phyloP scores from a whole-genome alignment of 73 alveolate genomes.

The Uronychia binucleata region DNA sequence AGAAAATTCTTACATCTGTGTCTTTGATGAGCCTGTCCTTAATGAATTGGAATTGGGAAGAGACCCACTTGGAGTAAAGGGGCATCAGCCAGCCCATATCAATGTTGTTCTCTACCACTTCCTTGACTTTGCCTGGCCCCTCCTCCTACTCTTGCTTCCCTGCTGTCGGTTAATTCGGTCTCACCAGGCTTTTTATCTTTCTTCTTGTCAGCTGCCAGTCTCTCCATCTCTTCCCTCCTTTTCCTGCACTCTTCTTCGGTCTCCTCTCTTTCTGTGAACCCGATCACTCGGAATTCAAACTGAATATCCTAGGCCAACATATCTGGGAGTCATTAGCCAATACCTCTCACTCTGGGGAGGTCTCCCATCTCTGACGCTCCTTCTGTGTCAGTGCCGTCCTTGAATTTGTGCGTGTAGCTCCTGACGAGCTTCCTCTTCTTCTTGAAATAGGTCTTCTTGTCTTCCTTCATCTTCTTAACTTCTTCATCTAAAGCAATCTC shows the following conservation, averaged over 20 bases:
- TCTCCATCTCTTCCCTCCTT: constrained; percentile 82
- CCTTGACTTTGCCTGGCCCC: constrained; percentile 57
- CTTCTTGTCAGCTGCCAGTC: constrained; percentile 67
- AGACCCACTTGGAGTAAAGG: constrained; percentile 92
- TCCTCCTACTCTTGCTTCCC: constrained; percentile 8
- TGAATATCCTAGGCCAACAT: constrained; percentile 35
- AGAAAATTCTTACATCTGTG: constrained; percentile 26
- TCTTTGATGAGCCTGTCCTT: constrained; percentile 95
- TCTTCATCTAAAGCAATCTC: constrained; percentile 59
- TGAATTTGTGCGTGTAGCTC: too few species aligned
- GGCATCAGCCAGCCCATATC: constrained; percentile 84
- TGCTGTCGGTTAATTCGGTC: background rate
- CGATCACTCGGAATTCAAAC: constrained; percentile 46
- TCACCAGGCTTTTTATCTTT: constrained; percentile 11
- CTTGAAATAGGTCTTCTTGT: constrained; percentile 22
- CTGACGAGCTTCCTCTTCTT: constrained; percentile 31
- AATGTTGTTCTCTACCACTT: constrained; percentile 69
- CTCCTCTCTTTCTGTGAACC: constrained; percentile 80
- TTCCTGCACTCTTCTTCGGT: constrained; percentile 81
- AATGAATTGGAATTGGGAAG: constrained; percentile 90
- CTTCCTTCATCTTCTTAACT: constrained; percentile 30
- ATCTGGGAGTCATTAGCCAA: background rate
- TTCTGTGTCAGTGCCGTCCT: too few species aligned
- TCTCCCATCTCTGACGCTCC: background rate
- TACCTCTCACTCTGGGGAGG: background rate